Percentiles rank a stretch among this genome's conserved stretches.
Conservation (phyloP, 208 protist species). For the Leishmania turanica region DNA sequence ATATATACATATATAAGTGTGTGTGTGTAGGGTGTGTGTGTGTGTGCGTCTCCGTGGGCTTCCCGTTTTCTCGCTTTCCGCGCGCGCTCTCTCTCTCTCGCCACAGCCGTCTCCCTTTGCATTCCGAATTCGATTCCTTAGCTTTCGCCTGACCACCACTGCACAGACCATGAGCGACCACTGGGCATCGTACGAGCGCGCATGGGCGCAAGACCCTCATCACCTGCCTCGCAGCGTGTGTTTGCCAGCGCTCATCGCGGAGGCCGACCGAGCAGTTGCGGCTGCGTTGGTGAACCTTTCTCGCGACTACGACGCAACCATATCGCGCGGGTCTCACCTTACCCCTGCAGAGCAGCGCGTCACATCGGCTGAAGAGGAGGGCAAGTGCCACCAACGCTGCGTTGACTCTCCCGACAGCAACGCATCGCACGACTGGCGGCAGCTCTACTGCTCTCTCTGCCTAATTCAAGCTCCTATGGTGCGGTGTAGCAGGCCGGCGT, state of each 20-base stretch:
- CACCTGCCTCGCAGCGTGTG: conserved; percentile 1
- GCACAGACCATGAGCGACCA: conserved; percentile 1
- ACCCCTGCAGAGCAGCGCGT: not conserved
- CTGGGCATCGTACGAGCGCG: conserved; percentile 22
- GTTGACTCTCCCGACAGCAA: not conserved
- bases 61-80: not conserved
- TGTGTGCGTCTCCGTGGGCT: not conserved
- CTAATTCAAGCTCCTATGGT: conserved; percentile 94
- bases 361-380: not conserved
- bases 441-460: conserved; percentile 44
- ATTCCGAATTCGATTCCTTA: not conserved
- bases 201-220: conserved; percentile 13
- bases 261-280: conserved; percentile 24
- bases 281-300: conserved; percentile 7
- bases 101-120: not conserved
- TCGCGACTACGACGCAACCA: conserved; percentile 13
- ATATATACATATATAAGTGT: not conserved
- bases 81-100: not conserved
- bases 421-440: conserved; percentile 10
- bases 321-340: not conserved
- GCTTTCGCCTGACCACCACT: not conserved
- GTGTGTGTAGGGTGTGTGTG: not conserved
- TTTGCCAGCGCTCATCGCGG: conserved; percentile 17
- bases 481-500: conserved; percentile 88
- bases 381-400: not conserved